A percentile compares a stretch with the other conserved stretches of the same genome.
phyloP scores from a whole-genome alignment of 345 rosid species.

The Brassica juncea region DNA sequence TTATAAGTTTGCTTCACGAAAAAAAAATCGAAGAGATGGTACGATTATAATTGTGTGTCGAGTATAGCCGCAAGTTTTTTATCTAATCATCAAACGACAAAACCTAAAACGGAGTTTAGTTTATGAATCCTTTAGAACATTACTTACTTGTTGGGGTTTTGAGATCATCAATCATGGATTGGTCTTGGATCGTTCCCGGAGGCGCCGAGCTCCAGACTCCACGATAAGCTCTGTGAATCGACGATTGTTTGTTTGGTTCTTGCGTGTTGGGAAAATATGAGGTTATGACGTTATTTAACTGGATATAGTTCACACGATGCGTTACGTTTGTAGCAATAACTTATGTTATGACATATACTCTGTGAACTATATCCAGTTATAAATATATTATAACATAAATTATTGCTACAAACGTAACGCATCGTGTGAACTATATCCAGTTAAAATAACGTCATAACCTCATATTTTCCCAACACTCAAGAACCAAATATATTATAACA shows the following conservation, averaged over 20 bases:
- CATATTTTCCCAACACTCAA: background rate
- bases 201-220: background rate
- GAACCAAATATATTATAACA: background rate
- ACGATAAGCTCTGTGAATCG: background rate
- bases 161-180: background rate
- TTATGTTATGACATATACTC: background rate
- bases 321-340: background rate
- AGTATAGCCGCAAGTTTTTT: background rate
- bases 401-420: background rate
- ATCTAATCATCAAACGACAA: background rate
- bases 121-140: background rate
- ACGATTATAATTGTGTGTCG: background rate
- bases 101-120: background rate
- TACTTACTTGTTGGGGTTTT: background rate
- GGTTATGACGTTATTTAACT: background rate
- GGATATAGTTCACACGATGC: background rate
- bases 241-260: background rate
- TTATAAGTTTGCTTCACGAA: background rate
- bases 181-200: background rate
- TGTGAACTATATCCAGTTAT: background rate
- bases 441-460: background rate
- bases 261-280: background rate
- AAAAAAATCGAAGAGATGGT: background rate
- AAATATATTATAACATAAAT: background rate
- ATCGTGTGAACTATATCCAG: background rate